These are phyloP conservation scores for Aspergillus puulaauensis DNA, from an alignment of 2,329 filamentous ascomycete species.

Conservation along the genomic window DNA sequence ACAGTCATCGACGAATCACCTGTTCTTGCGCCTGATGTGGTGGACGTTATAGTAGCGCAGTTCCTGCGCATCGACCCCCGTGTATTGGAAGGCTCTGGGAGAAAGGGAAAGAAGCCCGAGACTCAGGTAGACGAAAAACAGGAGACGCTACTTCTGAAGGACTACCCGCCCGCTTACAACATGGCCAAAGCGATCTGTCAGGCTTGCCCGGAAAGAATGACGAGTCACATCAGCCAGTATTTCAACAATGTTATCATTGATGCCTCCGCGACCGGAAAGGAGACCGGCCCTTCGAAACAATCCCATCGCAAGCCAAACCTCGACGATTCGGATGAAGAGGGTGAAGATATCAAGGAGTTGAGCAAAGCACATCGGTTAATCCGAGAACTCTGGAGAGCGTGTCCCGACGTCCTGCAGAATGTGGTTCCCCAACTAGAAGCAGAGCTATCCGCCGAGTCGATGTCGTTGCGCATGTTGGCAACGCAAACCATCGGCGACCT, in stretches of 20 bases:
- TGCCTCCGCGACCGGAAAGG: conserved; percentile 63
- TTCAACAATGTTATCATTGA: conserved; percentile 97
- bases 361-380: conserved; percentile 86
- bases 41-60: conserved; percentile 92
- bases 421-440: conserved; percentile 92
- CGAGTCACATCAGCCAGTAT: conserved; percentile 89
- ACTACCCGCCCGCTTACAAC: conserved; percentile 88
- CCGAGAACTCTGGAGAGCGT: conserved; percentile 89
- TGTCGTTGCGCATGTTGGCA: conserved; percentile 80
- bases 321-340: conserved; percentile 67
- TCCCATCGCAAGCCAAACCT: conserved; percentile 49
- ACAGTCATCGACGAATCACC: conserved; percentile 83
- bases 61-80: conserved; percentile 84
- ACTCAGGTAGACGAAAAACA: conserved; percentile 69
- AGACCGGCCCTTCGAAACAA: conserved; percentile 51
- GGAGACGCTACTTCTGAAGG: conserved; percentile 78
- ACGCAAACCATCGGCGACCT: conserved; percentile 95
- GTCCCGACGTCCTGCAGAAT: conserved; percentile 83
- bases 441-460: conserved; percentile 85
- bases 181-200: conserved; percentile 96
- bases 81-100: conserved; percentile 51
- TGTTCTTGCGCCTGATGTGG: conserved; percentile 73
- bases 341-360: conserved; percentile 82
- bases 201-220: conserved; percentile 87
- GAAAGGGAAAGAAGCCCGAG: conserved; percentile 55